phyloP scores from a whole-genome alignment of 306 rosid genomes.

The Medicago truncatula region MtrunA17r5.0-ANR NC_053042.1:36190501-36191000 shows the following conservation, averaged over 20 bases:
- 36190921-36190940: slow-evolving; percentile 30
- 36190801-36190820: slow-evolving; percentile 24
- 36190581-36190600: slow-evolving; percentile 17
- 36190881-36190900: slow-evolving; percentile 98
- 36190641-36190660: background rate
- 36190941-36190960: slow-evolving; percentile 20
- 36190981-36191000: slow-evolving; percentile 15
- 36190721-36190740: slow-evolving; percentile 20
- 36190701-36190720: slow-evolving; percentile 1
- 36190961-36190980: slow-evolving; percentile 27
- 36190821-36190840: slow-evolving; percentile 22
- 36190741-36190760: slow-evolving; percentile 18
- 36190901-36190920: slow-evolving; percentile 90
- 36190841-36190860: slow-evolving; percentile 94
- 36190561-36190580: slow-evolving; percentile 12
- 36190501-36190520: slow-evolving; percentile 7
- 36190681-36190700: background rate
- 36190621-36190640: slow-evolving; percentile 4
- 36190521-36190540: slow-evolving; percentile 21
- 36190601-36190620: slow-evolving; percentile 6
- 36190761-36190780: slow-evolving; percentile 14
- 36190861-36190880: slow-evolving; percentile 95
- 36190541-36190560: background rate
- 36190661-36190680: slow-evolving; percentile 5
- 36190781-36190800: background rate